A percentile compares a stretch with the other conserved stretches of the same genome.
phyloP scores from a whole-genome alignment of 805 yeast species.

The Saturnispora quitensis region DNA sequence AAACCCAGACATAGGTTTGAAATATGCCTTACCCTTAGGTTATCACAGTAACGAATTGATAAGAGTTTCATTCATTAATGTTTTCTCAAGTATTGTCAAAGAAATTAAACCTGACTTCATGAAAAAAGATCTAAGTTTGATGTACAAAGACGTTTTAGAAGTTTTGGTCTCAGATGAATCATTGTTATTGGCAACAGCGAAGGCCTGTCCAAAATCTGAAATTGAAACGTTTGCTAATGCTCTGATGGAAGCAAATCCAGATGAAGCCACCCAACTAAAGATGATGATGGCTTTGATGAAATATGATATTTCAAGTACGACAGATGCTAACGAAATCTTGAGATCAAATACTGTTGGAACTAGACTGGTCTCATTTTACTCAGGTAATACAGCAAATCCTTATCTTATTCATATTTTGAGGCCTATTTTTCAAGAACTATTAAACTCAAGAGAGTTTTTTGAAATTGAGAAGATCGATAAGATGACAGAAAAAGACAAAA shows the following conservation, averaged over 20 bases:
- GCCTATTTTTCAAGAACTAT: slow-evolving; percentile 48
- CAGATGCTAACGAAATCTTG: slow-evolving; percentile 61
- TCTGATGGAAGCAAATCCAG: slow-evolving; percentile 44
- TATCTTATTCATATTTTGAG: slow-evolving; percentile 46
- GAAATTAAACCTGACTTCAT: slow-evolving; percentile 18
- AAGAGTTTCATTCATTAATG: slow-evolving; percentile 65
- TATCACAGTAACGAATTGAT: slow-evolving; percentile 59
- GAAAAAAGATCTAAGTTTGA: slow-evolving; percentile 7
- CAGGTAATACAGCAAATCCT: slow-evolving; percentile 54
- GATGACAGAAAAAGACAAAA: slow-evolving; percentile 30
- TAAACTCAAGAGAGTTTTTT: slow-evolving; percentile 40
- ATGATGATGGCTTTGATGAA: slow-evolving; percentile 47
- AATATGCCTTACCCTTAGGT: slow-evolving; percentile 69
- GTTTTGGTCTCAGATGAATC: slow-evolving; percentile 28
- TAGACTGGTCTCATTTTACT: slow-evolving; percentile 60
- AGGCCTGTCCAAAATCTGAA: slow-evolving; percentile 56
- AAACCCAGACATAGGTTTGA: slow-evolving; percentile 70
- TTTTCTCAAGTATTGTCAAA: slow-evolving; percentile 56
- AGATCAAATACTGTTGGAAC: slow-evolving; percentile 81
- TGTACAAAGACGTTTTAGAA: slow-evolving; percentile 10
- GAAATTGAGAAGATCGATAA: slow-evolving; percentile 35
- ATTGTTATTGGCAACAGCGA: slow-evolving; percentile 44
- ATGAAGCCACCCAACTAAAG: slow-evolving; percentile 29
- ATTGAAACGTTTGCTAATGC: slow-evolving; percentile 65
- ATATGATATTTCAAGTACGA: slow-evolving; percentile 53